Evolutionary conservation across 2,329 filamentous ascomycete genomes (phyloP).

Genomic region (Byssochlamys sp.): DNA sequence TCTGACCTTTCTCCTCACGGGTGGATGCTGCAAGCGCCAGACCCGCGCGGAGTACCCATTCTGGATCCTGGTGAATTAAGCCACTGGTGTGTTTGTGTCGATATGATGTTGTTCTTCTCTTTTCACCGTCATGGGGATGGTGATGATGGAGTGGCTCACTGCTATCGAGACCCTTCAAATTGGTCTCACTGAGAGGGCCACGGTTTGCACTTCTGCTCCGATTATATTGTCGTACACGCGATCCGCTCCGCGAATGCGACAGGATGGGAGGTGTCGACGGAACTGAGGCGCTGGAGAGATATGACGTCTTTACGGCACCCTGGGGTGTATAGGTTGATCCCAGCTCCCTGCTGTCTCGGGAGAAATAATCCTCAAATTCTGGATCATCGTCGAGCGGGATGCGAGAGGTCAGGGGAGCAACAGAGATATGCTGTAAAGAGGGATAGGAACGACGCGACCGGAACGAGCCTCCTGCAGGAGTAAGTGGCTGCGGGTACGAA

Average conservation of each 20-base stretch:
- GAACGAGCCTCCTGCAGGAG: slow-evolving; percentile 20
- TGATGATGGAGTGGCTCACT: slow-evolving; percentile 15
- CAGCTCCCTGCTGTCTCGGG: slow-evolving; percentile 11
- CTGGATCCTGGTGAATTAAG: slow-evolving; percentile 30
- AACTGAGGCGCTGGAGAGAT: slow-evolving; percentile 33
- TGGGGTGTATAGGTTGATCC: slow-evolving; percentile 21
- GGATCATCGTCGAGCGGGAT: slow-evolving; percentile 43
- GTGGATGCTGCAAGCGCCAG: slow-evolving; percentile 48
- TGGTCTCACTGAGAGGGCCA: slow-evolving; percentile 27
- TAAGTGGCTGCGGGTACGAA: slow-evolving; percentile 11
- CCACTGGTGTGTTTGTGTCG: slow-evolving; percentile 5
- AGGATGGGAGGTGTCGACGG: slow-evolving; percentile 35
- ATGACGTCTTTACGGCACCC: slow-evolving; percentile 21
- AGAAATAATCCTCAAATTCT: slow-evolving; percentile 26
- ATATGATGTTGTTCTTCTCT: slow-evolving; percentile 1
- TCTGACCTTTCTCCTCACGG: slow-evolving; percentile 53
- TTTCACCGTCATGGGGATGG: background rate
- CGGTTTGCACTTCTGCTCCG: slow-evolving; percentile 28
- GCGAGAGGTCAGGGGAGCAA: slow-evolving; percentile 50
- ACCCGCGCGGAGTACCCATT: slow-evolving; percentile 53
- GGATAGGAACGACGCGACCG: slow-evolving; percentile 47
- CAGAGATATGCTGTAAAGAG: slow-evolving; percentile 50
- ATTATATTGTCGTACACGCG: slow-evolving; percentile 21
- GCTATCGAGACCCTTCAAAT: slow-evolving; percentile 18
- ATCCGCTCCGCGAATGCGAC: slow-evolving; percentile 33